These are phyloP conservation scores for Microbotryum intermedium DNA, from an alignment of 1,284 basidiomycete genomes.

Conservation along the genomic window DNA sequence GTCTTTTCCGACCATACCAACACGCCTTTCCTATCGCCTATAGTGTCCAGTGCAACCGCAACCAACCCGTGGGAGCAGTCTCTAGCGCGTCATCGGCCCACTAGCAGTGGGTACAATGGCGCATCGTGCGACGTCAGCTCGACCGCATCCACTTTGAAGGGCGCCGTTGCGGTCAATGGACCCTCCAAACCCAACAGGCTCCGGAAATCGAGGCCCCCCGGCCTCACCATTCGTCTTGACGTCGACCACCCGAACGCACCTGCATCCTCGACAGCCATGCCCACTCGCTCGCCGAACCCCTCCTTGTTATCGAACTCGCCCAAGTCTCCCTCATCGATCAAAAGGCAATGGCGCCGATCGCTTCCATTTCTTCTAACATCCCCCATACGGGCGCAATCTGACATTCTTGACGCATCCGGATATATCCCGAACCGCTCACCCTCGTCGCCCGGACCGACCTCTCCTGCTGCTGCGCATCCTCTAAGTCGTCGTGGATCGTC, in stretches of 20 bases:
- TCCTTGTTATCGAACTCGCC: neutral
- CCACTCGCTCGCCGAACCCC: neutral
- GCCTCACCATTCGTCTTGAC: conserved; percentile 4
- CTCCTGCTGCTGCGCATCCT: too few species aligned
- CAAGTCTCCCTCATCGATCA: neutral
- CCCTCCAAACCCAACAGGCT: conserved; percentile 1
- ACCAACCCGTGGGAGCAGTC: neutral
- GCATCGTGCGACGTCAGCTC: neutral
- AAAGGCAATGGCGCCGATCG: too few species aligned
- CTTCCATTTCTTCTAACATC: conserved; percentile 1
- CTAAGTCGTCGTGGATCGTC: too few species aligned
- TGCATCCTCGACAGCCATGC: neutral
- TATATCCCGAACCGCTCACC: neutral
- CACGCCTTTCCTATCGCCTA: neutral
- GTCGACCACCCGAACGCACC: neutral
- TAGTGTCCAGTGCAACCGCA: neutral
- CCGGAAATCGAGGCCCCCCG: conserved; percentile 1
- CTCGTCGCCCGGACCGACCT: neutral
- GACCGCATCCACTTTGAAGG: neutral
- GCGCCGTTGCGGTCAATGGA: neutral
- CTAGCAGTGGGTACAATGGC: neutral
- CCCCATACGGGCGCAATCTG: neutral
- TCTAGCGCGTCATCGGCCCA: too few species aligned
- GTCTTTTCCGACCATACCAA: neutral
- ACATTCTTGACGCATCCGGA: neutral